Percentiles rank a stretch among this genome's conserved stretches.
These are phyloP conservation scores for Friedmanniomyces simplex DNA, from an alignment of 495 filamentous ascomycete genomes.

Conservation along the genomic window DNA sequence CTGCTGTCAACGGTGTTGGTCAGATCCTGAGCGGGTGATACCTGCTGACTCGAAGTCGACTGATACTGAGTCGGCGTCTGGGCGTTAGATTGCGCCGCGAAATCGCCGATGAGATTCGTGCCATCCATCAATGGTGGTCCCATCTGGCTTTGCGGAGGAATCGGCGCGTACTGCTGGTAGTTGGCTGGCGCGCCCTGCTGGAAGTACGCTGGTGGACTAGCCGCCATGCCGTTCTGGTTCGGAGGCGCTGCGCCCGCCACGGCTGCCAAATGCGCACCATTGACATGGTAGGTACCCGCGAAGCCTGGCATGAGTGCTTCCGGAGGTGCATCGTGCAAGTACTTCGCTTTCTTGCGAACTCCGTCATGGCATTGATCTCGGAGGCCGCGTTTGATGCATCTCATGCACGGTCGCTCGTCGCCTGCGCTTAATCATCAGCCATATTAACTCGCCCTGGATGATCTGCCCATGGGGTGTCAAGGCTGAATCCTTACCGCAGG, in stretches of 20 bases:
- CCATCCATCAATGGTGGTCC: constrained; percentile 8
- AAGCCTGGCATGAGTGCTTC: constrained; percentile 58
- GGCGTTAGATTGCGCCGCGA: constrained; percentile 20
- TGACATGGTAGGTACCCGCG: constrained; percentile 37
- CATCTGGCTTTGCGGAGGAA: constrained; percentile 3
- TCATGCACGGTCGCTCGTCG: constrained; percentile 81
- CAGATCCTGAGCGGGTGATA: constrained; percentile 32
- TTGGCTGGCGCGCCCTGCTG: constrained; percentile 2
- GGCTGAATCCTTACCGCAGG: constrained; percentile 59
- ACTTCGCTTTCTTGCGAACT: constrained; percentile 97
- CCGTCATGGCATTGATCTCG: constrained; percentile 89
- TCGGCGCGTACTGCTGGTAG: constrained; percentile 4
- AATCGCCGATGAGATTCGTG: constrained; percentile 20
- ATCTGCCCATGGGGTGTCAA: neutral
- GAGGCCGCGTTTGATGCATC: constrained; percentile 87
- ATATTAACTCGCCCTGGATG: neutral
- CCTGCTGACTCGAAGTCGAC: constrained; percentile 22
- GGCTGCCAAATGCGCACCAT: constrained; percentile 20
- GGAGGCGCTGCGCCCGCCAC: neutral
- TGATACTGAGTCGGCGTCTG: constrained; percentile 27
- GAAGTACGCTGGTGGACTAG: constrained; percentile 23
- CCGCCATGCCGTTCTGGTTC: neutral
- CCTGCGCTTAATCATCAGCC: constrained; percentile 35
- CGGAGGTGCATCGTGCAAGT: constrained; percentile 88
- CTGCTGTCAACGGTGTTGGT: constrained; percentile 23